Conservation (phyloP, 306 rosid genomes). For the Begonia loranthoides region DNA sequence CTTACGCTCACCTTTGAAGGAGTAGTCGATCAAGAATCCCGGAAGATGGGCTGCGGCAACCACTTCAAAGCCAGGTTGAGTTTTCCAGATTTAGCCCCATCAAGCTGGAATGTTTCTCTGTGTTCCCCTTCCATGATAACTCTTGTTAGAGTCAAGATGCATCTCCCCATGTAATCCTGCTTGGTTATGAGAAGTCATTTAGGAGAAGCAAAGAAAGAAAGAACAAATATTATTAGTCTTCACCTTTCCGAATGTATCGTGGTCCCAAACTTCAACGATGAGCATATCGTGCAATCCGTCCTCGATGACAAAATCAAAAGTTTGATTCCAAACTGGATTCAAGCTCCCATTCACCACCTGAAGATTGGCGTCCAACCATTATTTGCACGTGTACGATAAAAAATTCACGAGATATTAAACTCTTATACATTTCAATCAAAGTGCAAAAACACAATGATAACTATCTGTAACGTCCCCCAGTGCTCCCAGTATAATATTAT, state of each 20-base stretch:
- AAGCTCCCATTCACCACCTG: constrained; percentile 86
- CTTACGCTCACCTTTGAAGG: no score
- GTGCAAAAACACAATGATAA: no score
- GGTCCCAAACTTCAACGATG: constrained; percentile 80
- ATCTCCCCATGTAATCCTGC: constrained; percentile 92
- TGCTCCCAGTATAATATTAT: no score
- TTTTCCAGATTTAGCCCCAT: constrained; percentile 71
- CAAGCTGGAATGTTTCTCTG: constrained; percentile 58
- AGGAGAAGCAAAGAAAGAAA: not conserved
- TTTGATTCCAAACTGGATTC: constrained; percentile 97
- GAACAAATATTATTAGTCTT: constrained; percentile 1
- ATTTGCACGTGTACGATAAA: no score
- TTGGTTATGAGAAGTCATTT: not conserved
- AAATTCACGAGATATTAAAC: no score
- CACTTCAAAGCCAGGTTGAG: constrained; percentile 79
- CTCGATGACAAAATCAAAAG: constrained; percentile 89
- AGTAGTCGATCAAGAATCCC: constrained; percentile 30
- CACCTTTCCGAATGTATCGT: constrained; percentile 97
- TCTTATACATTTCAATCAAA: no score
- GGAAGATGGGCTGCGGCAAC: constrained; percentile 81
- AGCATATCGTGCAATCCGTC: constrained; percentile 98
- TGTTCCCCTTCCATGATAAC: constrained; percentile 82
- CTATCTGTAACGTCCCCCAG: no score
- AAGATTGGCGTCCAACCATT: constrained; percentile 12
- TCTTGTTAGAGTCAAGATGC: constrained; percentile 78